Conservation (phyloP, 2,329 filamentous ascomycete species). For the Ceratocystiopsis minuta region DNA sequence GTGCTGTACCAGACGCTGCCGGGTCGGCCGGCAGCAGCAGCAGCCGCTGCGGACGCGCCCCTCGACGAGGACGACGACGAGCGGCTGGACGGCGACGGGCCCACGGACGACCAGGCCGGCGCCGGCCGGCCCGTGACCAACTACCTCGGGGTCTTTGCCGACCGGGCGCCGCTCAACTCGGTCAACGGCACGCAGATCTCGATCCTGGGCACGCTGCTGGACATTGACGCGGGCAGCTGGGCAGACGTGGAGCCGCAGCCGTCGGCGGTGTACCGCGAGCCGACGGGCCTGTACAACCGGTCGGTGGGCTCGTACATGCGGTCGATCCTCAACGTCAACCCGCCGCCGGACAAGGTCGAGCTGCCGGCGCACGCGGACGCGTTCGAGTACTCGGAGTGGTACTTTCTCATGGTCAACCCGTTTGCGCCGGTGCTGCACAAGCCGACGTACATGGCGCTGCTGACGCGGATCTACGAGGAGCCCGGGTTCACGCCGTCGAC, state of each 20-base stretch:
- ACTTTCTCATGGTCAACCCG: constrained; percentile 51
- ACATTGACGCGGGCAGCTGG: constrained; percentile 42
- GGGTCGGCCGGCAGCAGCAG: no score
- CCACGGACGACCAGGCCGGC: no score
- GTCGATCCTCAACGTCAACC: constrained; percentile 43
- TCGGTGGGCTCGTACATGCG: constrained; percentile 54
- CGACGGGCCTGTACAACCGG: constrained; percentile 42
- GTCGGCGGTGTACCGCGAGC: constrained; percentile 1
- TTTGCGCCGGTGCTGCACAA: constrained; percentile 66
- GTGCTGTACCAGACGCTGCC: no score
- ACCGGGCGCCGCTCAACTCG: constrained; percentile 48
- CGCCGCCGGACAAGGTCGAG: constrained; percentile 32
- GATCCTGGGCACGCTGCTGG: constrained; percentile 62
- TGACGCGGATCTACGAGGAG: constrained; percentile 53
- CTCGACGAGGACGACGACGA: constrained; percentile 5
- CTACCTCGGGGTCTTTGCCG: constrained; percentile 46
- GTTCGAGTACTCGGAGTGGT: constrained; percentile 55
- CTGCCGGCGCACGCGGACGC: constrained; percentile 48
- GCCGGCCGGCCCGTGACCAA: constrained; percentile 32
- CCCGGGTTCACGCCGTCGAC: constrained; percentile 40
- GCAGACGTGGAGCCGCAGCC: constrained; percentile 13
- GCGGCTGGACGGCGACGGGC: no score
- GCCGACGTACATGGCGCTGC: constrained; percentile 50
- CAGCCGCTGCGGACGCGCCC: no score
- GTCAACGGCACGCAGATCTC: constrained; percentile 62